Conservation (phyloP, 495 filamentous ascomycete species). For the Podospora appendiculata region DNA sequence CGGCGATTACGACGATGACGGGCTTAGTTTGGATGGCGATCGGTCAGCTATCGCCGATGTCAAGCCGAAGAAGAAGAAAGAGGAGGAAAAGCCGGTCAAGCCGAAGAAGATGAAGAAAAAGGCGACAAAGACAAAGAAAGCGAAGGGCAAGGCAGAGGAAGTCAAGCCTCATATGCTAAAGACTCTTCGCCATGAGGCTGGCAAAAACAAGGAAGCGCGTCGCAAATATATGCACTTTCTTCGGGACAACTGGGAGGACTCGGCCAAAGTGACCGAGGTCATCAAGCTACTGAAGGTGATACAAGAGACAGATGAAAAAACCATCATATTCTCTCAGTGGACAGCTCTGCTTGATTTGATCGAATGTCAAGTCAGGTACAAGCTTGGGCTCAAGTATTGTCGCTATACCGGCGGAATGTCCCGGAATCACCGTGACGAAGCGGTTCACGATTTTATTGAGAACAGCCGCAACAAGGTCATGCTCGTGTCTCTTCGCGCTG, state of each 20-base stretch:
- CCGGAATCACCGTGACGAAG: conserved; percentile 55
- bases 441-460: conserved; percentile 67
- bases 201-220: conserved; percentile 53
- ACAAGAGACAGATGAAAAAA: conserved; percentile 55
- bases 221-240: conserved; percentile 57
- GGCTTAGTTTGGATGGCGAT: neutral
- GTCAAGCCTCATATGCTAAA: conserved; percentile 19
- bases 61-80: conserved; percentile 15
- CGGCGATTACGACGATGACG: conserved; percentile 28
- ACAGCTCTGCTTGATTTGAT: conserved; percentile 88
- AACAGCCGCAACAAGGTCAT: conserved; percentile 61
- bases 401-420: conserved; percentile 89
- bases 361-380: conserved; percentile 71
- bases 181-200: conserved; percentile 45
- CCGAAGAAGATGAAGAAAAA: conserved; percentile 2
- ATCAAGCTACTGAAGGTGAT: conserved; percentile 53
- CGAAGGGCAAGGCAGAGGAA: conserved; percentile 13
- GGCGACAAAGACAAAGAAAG: conserved; percentile 23
- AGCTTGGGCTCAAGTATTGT: conserved; percentile 48
- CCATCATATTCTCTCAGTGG: conserved; percentile 89
- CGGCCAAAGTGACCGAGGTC: conserved; percentile 72
- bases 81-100: conserved; percentile 3
- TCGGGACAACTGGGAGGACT: conserved; percentile 60
- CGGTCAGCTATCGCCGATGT: conserved; percentile 3
- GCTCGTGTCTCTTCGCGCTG: conserved; percentile 83